phyloP scores from a whole-genome alignment of 2,329 filamentous ascomycete genomes.

The Acrocalymma vagum region DNA sequence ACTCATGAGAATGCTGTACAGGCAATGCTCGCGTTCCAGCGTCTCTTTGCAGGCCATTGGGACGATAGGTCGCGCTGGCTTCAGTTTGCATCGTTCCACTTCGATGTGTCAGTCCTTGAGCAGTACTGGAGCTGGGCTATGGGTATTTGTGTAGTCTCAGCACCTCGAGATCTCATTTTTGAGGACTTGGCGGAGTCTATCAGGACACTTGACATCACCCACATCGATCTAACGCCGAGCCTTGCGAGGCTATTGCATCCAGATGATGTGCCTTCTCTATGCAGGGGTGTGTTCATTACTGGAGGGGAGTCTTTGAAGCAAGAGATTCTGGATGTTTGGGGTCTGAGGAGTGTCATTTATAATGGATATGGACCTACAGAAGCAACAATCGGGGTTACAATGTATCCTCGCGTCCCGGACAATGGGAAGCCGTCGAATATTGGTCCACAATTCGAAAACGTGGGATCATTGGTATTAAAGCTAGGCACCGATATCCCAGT shows the following conservation, averaged over 20 bases:
- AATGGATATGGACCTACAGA: conserved; percentile 93
- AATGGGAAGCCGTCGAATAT: conserved; percentile 89
- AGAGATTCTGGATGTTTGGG: conserved; percentile 89
- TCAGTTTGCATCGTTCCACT: conserved; percentile 94
- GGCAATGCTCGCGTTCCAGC: conserved; percentile 85
- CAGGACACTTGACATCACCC: conserved; percentile 76
- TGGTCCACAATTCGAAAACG: conserved; percentile 85
- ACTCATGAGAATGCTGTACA: conserved; percentile 90
- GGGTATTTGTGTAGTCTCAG: conserved; percentile 83
- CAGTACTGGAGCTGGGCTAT: conserved; percentile 97
- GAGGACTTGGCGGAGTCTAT: conserved; percentile 82
- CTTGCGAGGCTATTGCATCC: conserved; percentile 81
- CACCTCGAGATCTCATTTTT: conserved; percentile 83
- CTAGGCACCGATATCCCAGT: conserved; percentile 76
- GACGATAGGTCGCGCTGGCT: conserved; percentile 78
- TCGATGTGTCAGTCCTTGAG: conserved; percentile 91
- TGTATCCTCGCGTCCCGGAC: conserved; percentile 80
- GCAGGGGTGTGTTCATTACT: conserved; percentile 88
- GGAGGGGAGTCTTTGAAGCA: conserved; percentile 89
- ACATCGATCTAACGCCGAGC: conserved; percentile 91
- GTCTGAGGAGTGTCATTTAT: conserved; percentile 80
- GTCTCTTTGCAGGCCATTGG: conserved; percentile 81
- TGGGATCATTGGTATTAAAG: conserved; percentile 80
- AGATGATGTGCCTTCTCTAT: conserved; percentile 80
- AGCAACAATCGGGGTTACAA: conserved; percentile 90